Percentiles rank a stretch among this genome's conserved stretches.
These are phyloP conservation scores for Chlorella variabilis DNA, from an alignment of 163 green algal genomes.

Conservation along the genomic window DNA sequence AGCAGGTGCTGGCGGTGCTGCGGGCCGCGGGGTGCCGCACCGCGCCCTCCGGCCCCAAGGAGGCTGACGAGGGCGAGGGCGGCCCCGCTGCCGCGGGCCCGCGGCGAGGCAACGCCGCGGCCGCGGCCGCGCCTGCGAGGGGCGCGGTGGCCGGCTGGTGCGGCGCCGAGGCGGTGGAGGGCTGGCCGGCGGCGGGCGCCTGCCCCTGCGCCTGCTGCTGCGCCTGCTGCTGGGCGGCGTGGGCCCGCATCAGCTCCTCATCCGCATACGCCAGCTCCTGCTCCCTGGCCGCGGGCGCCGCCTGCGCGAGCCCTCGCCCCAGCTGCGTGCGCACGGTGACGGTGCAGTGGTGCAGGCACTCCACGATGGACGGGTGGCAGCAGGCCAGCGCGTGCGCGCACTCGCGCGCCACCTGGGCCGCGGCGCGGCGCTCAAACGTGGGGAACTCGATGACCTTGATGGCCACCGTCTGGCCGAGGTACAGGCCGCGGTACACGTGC, in stretches of 20 bases:
- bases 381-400: conserved; percentile 3
- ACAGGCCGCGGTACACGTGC: conserved; percentile 18
- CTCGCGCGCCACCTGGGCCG: background rate
- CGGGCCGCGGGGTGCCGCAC: too few relatives aligned
- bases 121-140: too few relatives aligned
- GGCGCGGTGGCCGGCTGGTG: too few relatives aligned
- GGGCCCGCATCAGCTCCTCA: background rate
- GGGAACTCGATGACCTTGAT: conserved; percentile 21
- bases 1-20: too few relatives aligned
- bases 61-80: too few relatives aligned
- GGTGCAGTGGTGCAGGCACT: conserved; percentile 1
- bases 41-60: too few relatives aligned
- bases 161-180: background rate
- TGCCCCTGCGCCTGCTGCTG: too few relatives aligned
- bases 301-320: too few relatives aligned
- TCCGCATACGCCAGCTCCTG: background rate
- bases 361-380: background rate
- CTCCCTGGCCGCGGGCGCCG: background rate
- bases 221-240: background rate
- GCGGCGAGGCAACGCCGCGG: too few relatives aligned
- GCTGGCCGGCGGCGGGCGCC: background rate
- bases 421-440: background rate
- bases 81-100: too few relatives aligned
- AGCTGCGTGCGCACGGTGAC: conserved; percentile 13
- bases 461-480: conserved; percentile 11